Percentiles rank a stretch among this genome's conserved stretches.
Conservation (phyloP, 192 early-diverging fungal species). For the Backusella macrospora region DNA sequence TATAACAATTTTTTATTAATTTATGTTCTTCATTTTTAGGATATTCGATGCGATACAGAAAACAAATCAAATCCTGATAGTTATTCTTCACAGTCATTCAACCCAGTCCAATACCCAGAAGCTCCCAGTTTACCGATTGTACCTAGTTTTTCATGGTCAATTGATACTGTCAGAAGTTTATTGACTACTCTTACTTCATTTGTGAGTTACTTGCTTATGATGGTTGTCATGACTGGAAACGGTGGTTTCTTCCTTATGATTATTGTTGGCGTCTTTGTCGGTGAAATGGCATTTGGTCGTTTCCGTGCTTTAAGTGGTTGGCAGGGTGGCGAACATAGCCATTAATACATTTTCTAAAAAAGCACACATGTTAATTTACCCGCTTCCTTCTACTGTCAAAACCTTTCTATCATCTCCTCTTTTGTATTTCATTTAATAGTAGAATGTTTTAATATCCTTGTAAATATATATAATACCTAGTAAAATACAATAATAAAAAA, state of each 20-base stretch:
- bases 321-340: slow-evolving; percentile 19
- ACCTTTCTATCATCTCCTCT: neutral
- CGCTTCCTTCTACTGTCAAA: neutral
- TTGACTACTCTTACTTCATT: slow-evolving; percentile 41
- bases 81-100: neutral
- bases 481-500: neutral
- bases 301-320: slow-evolving; percentile 33
- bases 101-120: slow-evolving; percentile 13
- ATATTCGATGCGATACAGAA: neutral
- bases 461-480: neutral
- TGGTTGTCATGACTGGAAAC: slow-evolving; percentile 58
- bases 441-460: slow-evolving; percentile 8
- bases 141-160: slow-evolving; percentile 49
- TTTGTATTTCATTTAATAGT: neutral
- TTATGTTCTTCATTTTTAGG: neutral
- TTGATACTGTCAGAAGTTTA: slow-evolving; percentile 47
- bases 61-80: slow-evolving; percentile 5
- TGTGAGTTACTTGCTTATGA: slow-evolving; percentile 54
- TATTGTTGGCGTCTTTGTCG: slow-evolving; percentile 51
- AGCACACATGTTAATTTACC: neutral
- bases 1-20: neutral
- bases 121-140: slow-evolving; percentile 34
- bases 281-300: slow-evolving; percentile 54
- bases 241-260: slow-evolving; percentile 52
- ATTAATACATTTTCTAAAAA: slow-evolving; percentile 9